A percentile compares a stretch with the other conserved stretches of the same genome.
Conservation (phyloP, 768 basidiomycete genomes). For the Tephrocybe sp. region DNA sequence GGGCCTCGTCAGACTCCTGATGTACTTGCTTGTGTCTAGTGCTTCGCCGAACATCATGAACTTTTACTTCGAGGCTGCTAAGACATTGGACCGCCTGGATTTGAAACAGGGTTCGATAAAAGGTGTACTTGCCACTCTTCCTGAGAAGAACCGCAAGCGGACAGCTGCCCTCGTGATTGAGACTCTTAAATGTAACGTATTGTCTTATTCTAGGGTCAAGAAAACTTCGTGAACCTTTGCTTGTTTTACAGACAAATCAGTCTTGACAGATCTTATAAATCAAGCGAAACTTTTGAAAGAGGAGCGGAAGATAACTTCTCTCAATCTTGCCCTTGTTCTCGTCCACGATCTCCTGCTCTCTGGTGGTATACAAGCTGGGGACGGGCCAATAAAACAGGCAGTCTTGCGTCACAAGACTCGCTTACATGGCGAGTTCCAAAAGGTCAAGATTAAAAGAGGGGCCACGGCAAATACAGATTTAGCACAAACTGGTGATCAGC, state of each 20-base stretch:
- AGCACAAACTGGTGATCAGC: conserved; percentile 56
- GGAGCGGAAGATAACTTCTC: conserved; percentile 76
- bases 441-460: conserved; percentile 76
- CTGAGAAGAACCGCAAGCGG: conserved; percentile 74
- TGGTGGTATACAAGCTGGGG: conserved; percentile 84
- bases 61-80: conserved; percentile 91
- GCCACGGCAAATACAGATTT: conserved; percentile 65
- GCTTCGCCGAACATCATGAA: conserved; percentile 62
- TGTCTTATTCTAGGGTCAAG: background rate
- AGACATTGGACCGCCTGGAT: conserved; percentile 82
- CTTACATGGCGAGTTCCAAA: conserved; percentile 82
- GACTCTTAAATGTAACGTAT: conserved; percentile 85
- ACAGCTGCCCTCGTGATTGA: conserved; percentile 89
- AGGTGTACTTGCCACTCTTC: conserved; percentile 70
- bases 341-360: conserved; percentile 89
- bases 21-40: conserved; percentile 30
- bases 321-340: conserved; percentile 79
- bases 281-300: conserved; percentile 66
- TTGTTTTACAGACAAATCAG: conserved; percentile 63
- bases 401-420: conserved; percentile 88
- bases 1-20: conserved; percentile 15
- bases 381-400: conserved; percentile 89
- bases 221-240: background rate
- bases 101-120: conserved; percentile 92
- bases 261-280: conserved; percentile 69